These are phyloP conservation scores for Exophiala aquamarina DNA, from an alignment of 2,329 filamentous ascomycete species.

Conservation along the genomic window DNA sequence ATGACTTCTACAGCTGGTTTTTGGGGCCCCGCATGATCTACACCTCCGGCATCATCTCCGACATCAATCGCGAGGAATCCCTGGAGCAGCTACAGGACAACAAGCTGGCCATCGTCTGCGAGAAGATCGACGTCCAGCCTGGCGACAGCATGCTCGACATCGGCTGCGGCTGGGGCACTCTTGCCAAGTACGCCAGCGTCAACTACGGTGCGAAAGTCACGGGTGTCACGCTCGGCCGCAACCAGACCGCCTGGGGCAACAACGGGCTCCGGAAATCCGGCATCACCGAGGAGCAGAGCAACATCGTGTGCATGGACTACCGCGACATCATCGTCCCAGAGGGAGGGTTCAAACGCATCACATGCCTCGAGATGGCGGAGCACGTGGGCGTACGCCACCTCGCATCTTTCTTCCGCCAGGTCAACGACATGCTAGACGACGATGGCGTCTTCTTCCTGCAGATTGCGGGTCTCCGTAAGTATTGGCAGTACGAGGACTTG, in stretches of 20 bases:
- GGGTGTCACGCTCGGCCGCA: conserved; percentile 90
- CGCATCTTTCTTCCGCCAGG: conserved; percentile 75
- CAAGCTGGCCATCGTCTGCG: conserved; percentile 91
- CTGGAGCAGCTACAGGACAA: conserved; percentile 97
- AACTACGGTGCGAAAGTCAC: conserved; percentile 86
- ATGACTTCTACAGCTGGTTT: conserved; percentile 99
- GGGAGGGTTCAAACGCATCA: conserved; percentile 88
- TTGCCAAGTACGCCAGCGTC: conserved; percentile 86
- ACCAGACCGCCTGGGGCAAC: conserved; percentile 98
- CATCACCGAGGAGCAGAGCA: conserved; percentile 82
- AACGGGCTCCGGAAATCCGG: conserved; percentile 78
- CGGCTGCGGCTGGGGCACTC: conserved; percentile 96
- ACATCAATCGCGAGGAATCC: conserved; percentile 81
- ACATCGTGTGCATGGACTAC: conserved; percentile 95
- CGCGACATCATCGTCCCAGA: conserved; percentile 82
- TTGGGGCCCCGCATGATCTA: conserved; percentile 98
- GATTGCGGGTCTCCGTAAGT: conserved; percentile 88
- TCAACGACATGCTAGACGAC: conserved; percentile 93
- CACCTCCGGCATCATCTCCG: conserved; percentile 90
- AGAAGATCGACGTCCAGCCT: conserved; percentile 84
- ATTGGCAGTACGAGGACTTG: conserved; percentile 97
- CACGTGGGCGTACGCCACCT: conserved; percentile 96
- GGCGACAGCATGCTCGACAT: conserved; percentile 88
- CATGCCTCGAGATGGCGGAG: conserved; percentile 97
- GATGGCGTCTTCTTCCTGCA: conserved; percentile 96